These are phyloP conservation scores for Pyrus betulifolia DNA, from an alignment of 306 rosid genomes.

Conservation along the genomic window DNA sequence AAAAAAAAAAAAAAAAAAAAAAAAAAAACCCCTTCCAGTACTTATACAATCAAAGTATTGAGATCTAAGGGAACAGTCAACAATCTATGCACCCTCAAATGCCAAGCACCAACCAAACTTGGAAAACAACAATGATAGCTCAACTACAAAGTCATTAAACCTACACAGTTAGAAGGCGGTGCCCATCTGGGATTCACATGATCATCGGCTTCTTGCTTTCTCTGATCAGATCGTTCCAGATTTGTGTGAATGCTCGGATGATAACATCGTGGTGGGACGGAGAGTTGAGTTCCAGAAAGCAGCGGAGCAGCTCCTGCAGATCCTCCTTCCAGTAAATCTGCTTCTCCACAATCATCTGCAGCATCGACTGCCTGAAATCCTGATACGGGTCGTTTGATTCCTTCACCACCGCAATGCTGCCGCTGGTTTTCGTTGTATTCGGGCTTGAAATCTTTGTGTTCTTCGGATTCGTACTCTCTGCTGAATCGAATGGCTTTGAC, in stretches of 20 bases:
- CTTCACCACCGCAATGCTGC: conserved; percentile 43
- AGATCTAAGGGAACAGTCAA: neutral
- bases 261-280: conserved; percentile 32
- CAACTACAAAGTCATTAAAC: neutral
- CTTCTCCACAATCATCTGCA: conserved; percentile 46
- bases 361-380: conserved; percentile 41
- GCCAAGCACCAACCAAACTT: neutral
- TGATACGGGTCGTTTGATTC: conserved; percentile 28
- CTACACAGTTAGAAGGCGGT: conserved; percentile 1
- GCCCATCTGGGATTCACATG: neutral
- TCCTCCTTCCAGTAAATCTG: conserved; percentile 32
- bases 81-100: neutral
- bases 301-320: conserved; percentile 40
- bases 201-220: neutral
- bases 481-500: neutral
- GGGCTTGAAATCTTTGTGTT: neutral
- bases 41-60: neutral
- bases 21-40: neutral
- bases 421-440: conserved; percentile 18
- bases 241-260: conserved; percentile 32
- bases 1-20: neutral
- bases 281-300: conserved; percentile 43
- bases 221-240: conserved; percentile 37
- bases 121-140: neutral
- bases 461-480: conserved; percentile 6